These are phyloP conservation scores for Gyromitra esculenta DNA, from an alignment of 2,329 filamentous ascomycete genomes.

Conservation along the genomic window DNA sequence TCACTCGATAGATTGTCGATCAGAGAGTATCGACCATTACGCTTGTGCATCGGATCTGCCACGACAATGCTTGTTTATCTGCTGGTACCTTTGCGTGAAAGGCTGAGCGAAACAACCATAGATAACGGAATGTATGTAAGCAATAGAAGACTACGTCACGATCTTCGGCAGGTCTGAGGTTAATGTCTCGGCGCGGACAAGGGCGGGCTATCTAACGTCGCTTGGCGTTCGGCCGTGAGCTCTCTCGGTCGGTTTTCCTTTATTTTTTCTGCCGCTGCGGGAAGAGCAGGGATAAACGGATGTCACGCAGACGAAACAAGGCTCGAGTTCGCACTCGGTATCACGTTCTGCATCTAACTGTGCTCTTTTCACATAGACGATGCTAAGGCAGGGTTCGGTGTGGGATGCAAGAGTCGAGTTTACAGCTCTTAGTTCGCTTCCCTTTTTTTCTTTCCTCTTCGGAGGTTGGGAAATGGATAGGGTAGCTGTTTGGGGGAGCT, in stretches of 20 bases:
- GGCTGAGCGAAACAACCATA: not conserved
- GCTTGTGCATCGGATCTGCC: slow-evolving; percentile 16
- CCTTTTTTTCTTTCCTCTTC: not conserved
- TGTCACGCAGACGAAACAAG: slow-evolving; percentile 43
- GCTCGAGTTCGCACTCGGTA: slow-evolving; percentile 9
- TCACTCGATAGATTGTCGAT: slow-evolving; percentile 40
- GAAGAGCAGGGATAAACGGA: slow-evolving; percentile 38
- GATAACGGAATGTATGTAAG: not conserved
- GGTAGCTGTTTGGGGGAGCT: not conserved
- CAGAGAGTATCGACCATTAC: slow-evolving; percentile 6
- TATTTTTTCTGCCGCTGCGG: slow-evolving; percentile 37
- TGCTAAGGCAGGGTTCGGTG: slow-evolving; percentile 17
- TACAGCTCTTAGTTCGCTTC: slow-evolving; percentile 16
- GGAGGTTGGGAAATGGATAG: not conserved
- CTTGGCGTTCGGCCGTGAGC: slow-evolving; percentile 31
- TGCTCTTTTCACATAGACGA: not conserved
- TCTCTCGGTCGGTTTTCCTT: slow-evolving; percentile 20
- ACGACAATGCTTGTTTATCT: slow-evolving; percentile 20
- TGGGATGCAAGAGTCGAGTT: not conserved
- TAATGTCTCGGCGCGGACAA: slow-evolving; percentile 34
- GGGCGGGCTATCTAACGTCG: slow-evolving; percentile 39
- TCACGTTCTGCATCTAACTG: not conserved
- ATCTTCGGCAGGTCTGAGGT: slow-evolving; percentile 11
- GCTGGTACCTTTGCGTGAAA: not conserved
- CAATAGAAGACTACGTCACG: slow-evolving; percentile 37